Evolutionary conservation across 2,329 filamentous ascomycete genomes (phyloP), one percentile per base, ranked within the genome.

Genomic region (Epichloe scottii): DNA sequence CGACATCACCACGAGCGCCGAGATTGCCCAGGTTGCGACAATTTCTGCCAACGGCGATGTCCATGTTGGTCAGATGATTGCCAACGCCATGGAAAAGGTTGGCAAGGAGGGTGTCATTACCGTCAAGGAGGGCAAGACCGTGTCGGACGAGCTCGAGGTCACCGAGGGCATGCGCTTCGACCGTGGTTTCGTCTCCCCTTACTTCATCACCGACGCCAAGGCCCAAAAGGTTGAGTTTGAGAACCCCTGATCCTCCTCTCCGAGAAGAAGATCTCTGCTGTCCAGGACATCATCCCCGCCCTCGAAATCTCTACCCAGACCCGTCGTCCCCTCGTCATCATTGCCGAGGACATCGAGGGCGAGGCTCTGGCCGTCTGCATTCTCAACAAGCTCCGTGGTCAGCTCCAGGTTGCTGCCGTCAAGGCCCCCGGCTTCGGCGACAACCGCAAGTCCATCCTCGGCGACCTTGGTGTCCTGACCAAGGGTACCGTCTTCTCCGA

Each of bases 141-240:
- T 95, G 67, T 83, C 87, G 64, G 93, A 98, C 62, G 93, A 98
- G 82, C 85, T 98, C 51, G 93, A 98, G 76, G 84, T 98, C 56
- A 98, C 93, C 54, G 93, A 98, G 84, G 93, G 93, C 69, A 98
- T 98, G 93, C 89, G 93, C 72, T 98, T 98, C 76, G 93, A 98
- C 81, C 91, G 93, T 66, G 93, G 93, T 57, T 98, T 86, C 72
- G 91, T 95, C 68, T 98, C 93, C 26, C 90, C 93, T 62, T 98
- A 98, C 84, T 98, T 98, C 80, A 98, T 98, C 78, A 98, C 93
- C 76, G 93, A 98, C 66, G 76, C 89, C 81, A 98, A 98, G 85
- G 72, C 90, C 54, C 89, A 95, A 71, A 98, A 98, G 84, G 90
- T 97, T 53, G 93, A 98, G 76, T 98, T 98, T 60, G 93, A 98